Base-by-base conservation (phyloP, 805 yeast genomes). In the Lipomyces orientalis region DNA sequence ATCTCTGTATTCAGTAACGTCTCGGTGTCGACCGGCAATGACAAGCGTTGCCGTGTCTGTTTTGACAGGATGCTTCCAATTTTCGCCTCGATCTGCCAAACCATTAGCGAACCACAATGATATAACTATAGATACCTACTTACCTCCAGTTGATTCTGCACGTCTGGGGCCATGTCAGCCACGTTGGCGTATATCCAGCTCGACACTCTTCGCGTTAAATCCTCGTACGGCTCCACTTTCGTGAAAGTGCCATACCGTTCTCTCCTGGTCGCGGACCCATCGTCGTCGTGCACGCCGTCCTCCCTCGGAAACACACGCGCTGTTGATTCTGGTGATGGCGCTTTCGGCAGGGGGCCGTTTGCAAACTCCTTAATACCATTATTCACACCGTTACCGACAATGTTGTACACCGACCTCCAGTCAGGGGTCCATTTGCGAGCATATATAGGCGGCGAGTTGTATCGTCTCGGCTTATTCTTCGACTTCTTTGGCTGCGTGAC, bases 161-260 rank as follows among this genome's bases (percentile, higher is more conserved):
- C 35, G 12, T 65, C 71, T 8, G 64, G 61, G 3, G 69, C 19
- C 69, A 68, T 54, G 22, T 49, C 88, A 58, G 84, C 83, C 59
- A 91, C 82, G 70, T 90, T 89, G 16, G 95, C 93, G 81, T 90
- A 91, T 14, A 91, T 84, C 97, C 97, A 91, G 74, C 88, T 90
- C 25, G 94, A 89, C 4, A 91, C 87, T 39, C 90, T 85, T 76
- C 91, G 85, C 7, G 91, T 89, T 64, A 90, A 81, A 74, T 90
- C 91, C 73, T 90, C 89, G 54, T 91, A 84, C 0, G 92, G 92
- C 62, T 86, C 89, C 0, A 88, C 84, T 7, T 91, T 91, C 0
- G 91, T 88, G 25, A 90, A 85, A 46, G 91, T 85, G 63, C 39
- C 10, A 61, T 49, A 56, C 25, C 29, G 43, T 39, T 39, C 34